Conservation (phyloP, 2,329 filamentous ascomycete genomes). For the Neurospora sp. region DNA sequence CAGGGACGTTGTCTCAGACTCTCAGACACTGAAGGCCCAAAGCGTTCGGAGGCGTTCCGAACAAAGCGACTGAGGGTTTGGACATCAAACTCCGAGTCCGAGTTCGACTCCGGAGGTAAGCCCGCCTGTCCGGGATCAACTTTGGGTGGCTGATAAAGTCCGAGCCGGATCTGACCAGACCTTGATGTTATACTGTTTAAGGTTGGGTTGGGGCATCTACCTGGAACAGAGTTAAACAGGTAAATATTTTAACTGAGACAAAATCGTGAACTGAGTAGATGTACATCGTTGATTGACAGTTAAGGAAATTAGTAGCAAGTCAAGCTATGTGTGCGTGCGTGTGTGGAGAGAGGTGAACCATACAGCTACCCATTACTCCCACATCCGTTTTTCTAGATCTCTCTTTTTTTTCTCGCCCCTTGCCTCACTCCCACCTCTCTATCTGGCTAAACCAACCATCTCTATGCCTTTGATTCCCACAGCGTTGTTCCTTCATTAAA, state of each 20-base stretch:
- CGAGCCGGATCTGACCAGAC: no score
- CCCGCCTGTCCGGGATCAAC: background rate
- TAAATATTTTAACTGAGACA: no score
- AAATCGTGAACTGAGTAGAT: background rate
- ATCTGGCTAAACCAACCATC: background rate
- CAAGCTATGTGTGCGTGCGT: background rate
- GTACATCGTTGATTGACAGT: background rate
- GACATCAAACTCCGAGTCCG: background rate
- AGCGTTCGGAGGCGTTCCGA: background rate
- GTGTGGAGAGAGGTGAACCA: background rate
- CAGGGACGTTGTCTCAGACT: background rate
- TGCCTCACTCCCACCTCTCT: background rate
- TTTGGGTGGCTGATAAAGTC: background rate
- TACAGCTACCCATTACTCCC: background rate
- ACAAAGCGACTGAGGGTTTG: background rate
- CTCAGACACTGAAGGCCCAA: background rate
- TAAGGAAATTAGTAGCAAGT: background rate
- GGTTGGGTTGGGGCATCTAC: no score
- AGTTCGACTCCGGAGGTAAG: background rate
- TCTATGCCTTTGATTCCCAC: background rate
- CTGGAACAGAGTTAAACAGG: no score
- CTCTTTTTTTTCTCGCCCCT: conserved; percentile 1
- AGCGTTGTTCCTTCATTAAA: background rate
- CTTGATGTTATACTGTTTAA: no score
- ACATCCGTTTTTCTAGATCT: conserved; percentile 2